Evolutionary conservation across 2,329 filamentous ascomycete species (phyloP).

Genomic region (Davidsoniella neocaledoniae): DNA sequence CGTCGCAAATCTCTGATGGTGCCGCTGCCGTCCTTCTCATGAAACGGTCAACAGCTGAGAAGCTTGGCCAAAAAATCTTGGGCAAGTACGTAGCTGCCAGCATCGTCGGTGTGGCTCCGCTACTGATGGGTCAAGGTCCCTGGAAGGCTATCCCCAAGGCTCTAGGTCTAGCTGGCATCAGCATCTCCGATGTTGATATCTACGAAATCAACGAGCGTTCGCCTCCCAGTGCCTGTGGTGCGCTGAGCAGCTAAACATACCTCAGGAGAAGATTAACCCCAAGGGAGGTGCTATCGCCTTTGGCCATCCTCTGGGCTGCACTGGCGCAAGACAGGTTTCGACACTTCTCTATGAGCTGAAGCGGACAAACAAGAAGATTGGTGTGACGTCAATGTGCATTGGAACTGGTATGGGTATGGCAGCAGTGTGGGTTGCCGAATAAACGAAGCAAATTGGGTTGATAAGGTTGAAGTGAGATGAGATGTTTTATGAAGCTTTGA

Average conservation of each 20-base stretch:
- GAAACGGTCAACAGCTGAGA: slow-evolving; percentile 81
- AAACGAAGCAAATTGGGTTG: slow-evolving; percentile 18
- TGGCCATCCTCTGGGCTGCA: slow-evolving; percentile 87
- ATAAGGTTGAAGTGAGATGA: neutral
- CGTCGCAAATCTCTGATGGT: slow-evolving; percentile 87
- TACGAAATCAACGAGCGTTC: slow-evolving; percentile 99
- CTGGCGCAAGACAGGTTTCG: slow-evolving; percentile 82
- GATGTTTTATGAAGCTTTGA: slow-evolving; percentile 1
- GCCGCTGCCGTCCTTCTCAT: slow-evolving; percentile 90
- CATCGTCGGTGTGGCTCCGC: slow-evolving; percentile 74
- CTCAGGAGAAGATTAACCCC: slow-evolving; percentile 80
- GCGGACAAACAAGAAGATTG: slow-evolving; percentile 69
- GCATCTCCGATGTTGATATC: slow-evolving; percentile 83
- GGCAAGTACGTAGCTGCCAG: slow-evolving; percentile 83
- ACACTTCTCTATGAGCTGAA: slow-evolving; percentile 81
- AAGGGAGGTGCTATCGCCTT: slow-evolving; percentile 95
- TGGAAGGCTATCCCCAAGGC: slow-evolving; percentile 93
- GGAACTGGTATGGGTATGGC: slow-evolving; percentile 98
- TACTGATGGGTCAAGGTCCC: slow-evolving; percentile 91
- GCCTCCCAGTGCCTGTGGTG: slow-evolving; percentile 91
- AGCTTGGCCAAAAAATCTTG: slow-evolving; percentile 71
- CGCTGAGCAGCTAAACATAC: slow-evolving; percentile 69
- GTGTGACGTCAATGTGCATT: slow-evolving; percentile 90
- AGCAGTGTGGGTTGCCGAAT: slow-evolving; percentile 89
- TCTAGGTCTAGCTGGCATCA: slow-evolving; percentile 71